Percentiles rank a stretch among this genome's conserved stretches.
Conservation (phyloP, 257 asterid species). For the Gynochthodes officinalis region DNA sequence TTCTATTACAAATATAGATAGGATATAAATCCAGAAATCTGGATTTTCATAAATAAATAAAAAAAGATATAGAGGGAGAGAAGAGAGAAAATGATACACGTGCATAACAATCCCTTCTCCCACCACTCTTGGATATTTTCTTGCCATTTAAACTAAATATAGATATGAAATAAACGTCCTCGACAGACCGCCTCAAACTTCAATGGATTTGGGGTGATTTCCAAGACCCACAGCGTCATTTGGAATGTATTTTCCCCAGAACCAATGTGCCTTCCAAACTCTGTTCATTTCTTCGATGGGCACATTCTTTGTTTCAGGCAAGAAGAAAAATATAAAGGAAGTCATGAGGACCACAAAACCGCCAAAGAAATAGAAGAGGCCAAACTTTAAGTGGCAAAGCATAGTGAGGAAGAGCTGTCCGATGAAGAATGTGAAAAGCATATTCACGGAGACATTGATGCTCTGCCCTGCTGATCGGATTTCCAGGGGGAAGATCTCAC, state of each 20-base stretch:
- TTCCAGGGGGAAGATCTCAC: slow-evolving; percentile 58
- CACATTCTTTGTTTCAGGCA: slow-evolving; percentile 51
- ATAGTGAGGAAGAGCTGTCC: slow-evolving; percentile 40
- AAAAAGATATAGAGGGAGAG: not conserved
- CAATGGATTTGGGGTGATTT: slow-evolving; percentile 12
- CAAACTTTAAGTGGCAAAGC: slow-evolving; percentile 47
- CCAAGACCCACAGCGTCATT: slow-evolving; percentile 46
- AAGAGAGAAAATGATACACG: not conserved
- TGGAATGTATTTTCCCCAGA: slow-evolving; percentile 44
- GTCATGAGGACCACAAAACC: slow-evolving; percentile 46
- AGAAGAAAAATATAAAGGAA: slow-evolving; percentile 27
- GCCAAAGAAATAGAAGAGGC: slow-evolving; percentile 46
- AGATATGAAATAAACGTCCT: too few species aligned
- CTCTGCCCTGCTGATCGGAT: slow-evolving; percentile 52
- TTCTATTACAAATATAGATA: too few species aligned
- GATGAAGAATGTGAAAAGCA: slow-evolving; percentile 46
- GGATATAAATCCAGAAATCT: slow-evolving; percentile 7
- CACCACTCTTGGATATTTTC: not conserved
- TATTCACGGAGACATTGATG: slow-evolving; percentile 41
- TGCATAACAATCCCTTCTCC: not conserved
- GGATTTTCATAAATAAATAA: not conserved
- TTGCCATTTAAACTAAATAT: not conserved
- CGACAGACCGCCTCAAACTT: not conserved
- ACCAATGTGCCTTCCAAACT: slow-evolving; percentile 55
- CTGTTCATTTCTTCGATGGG: slow-evolving; percentile 52